phyloP scores from a whole-genome alignment of 208 protist genomes.

The Trypanosoma melophagium region DNA sequence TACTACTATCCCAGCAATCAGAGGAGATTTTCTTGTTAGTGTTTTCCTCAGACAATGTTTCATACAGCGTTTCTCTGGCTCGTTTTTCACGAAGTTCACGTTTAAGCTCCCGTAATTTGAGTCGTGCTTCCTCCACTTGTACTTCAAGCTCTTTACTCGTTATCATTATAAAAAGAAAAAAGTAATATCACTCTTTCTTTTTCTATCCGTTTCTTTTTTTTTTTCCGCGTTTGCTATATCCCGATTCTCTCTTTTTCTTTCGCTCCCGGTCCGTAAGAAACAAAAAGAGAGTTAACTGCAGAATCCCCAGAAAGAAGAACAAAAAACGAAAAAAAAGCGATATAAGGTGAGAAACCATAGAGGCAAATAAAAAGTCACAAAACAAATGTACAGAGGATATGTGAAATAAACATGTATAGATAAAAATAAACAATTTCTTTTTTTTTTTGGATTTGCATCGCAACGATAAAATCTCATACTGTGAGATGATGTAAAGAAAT shows the following conservation, averaged over 20 bases:
- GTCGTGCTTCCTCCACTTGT: conserved; percentile 20
- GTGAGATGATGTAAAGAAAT: not conserved
- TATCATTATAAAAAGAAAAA: not conserved
- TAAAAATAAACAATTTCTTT: too few species aligned
- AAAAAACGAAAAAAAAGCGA: conserved; percentile 4
- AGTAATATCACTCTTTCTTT: not conserved
- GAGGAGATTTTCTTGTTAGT: too few species aligned
- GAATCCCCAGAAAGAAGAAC: not conserved
- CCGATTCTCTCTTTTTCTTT: not conserved
- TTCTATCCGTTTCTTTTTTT: not conserved
- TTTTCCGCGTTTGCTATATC: not conserved
- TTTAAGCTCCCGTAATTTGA: conserved; percentile 23
- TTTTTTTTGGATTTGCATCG: too few species aligned
- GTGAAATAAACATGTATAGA: too few species aligned
- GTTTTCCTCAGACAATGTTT: too few species aligned
- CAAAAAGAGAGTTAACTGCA: not conserved
- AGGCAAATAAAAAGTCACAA: too few species aligned
- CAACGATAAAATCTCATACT: too few species aligned
- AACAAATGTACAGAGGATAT: too few species aligned
- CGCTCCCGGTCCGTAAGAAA: not conserved
- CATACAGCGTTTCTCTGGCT: too few species aligned
- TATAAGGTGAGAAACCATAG: too few species aligned
- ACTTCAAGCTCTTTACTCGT: conserved; percentile 15
- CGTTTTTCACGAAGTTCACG: conserved; percentile 8
- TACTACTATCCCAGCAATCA: too few species aligned